Base-by-base conservation (phyloP, 352 stramenopile species). In the Phytophthora multivora region DNA sequence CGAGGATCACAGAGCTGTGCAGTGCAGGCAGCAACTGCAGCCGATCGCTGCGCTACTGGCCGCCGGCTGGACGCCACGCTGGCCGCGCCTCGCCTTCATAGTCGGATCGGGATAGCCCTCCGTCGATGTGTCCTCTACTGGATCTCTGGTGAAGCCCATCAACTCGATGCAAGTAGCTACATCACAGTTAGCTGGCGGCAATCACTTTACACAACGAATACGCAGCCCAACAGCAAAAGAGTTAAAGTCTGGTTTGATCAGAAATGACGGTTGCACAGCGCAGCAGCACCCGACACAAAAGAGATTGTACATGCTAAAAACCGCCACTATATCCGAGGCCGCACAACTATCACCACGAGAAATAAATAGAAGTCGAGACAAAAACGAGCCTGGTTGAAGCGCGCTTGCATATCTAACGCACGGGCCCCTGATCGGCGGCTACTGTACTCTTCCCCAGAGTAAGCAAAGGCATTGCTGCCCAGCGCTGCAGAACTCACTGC, bases 301-400 rank as follows among this genome's bases (percentile, higher is more conserved):
- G 8, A 12, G 9, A 33, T 12, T 33, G 28, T 33, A 13, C 13
- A 8, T 13, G 26, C 1, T 31, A 9, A 13, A 33, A 33, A 33
- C 18, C 12, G 47, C 47, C 31, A 42, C 47, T 53, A 9, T 9
- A 42, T 2, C 4, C 30, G 18, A 42, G 0, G 30, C 47, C 25
- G 15, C 11, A 33, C 13, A 54, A 54, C 18, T 42, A n/a, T 26
- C 42, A 31, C 28, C 18, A 55, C 59, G 35, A 51, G 56, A 71
- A 51, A 71, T 57, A 71, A 71, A 59, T 58, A 66, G 56, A 65
- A 52, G 52, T 69, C 45, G 31, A 46, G 28, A 35, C 59, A 68
- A 28, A 58, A 28, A 63, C 52, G 52, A 69, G 28, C 28, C 28
- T 33, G 60, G n/a, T 69, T 69, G 52, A 69, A 69, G 60, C 46